Evolutionary conservation across 2,329 filamentous ascomycete genomes (phyloP), one percentile per base, ranked within the genome.

Genomic region (Xylariomycetidae sp.): DNA sequence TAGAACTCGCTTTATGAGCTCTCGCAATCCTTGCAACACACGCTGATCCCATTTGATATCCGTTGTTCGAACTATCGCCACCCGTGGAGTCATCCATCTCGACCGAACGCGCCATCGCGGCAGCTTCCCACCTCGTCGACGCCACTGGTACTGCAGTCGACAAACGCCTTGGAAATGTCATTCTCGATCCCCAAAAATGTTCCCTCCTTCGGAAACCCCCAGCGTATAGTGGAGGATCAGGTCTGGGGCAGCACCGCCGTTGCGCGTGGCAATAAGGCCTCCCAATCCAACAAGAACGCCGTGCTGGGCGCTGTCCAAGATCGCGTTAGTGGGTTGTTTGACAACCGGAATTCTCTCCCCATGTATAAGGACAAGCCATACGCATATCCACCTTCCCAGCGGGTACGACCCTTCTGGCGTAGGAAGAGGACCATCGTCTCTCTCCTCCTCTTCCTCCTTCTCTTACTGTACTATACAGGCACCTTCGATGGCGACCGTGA

Each of bases 361-460:
- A 89, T 97, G 85, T 98, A 98, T 69, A 98, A 98, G 64, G 92
- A 98, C 65, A 98, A 98, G 61, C 92, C 92, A n/a, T 92, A 86
- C 56, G 73, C 72, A 31, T 82, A 85, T 50, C 70, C 75, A 27
- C 65, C 71, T 20, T 77, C 76, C 40, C 69, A 74, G 47, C 74
- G 76, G 49, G 68, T 70, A 41, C 69, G 70, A 32, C 70, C 77
- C 20, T 62, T 77, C 48, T 81, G 77, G 65, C 74, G 73, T 58
- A 74, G 75, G 50, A 86, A 83, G 64, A 69, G 83, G 2, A 55
- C 74, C 27, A 42, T 74, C 16, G 61, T 70, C 5, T 44, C 85
- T 20, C 59, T 74, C 7, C 44, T 82, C 14, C 50, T 88, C 17
- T n/a, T n/a, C n/a, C 49, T 70, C 18, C 31, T 83, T 33, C 59